A percentile compares a stretch with the other conserved stretches of the same genome.
These are phyloP conservation scores for Linum usitatissimum DNA, from an alignment of 345 rosid genomes.

Conservation along the genomic window DNA sequence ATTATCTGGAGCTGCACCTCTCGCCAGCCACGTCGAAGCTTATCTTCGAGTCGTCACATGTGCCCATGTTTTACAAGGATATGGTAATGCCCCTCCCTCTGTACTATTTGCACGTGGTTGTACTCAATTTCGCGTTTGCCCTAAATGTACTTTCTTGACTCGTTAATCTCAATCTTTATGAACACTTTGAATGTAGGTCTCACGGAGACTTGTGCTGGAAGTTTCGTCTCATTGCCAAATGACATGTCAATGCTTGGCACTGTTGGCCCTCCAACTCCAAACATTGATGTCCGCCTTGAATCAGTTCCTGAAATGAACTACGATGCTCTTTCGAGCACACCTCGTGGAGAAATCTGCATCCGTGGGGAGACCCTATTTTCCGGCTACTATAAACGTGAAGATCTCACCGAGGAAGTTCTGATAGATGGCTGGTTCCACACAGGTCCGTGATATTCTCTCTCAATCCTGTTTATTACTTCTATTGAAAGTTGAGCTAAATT, in stretches of 20 bases:
- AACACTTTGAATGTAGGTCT: conserved; percentile 40
- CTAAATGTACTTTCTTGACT: not conserved
- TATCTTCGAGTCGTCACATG: conserved; percentile 92
- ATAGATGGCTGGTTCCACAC: conserved; percentile 96
- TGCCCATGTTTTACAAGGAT: conserved; percentile 96
- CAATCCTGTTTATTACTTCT: not conserved
- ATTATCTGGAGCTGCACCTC: conserved; percentile 95
- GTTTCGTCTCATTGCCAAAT: conserved; percentile 85
- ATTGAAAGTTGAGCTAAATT: too few species aligned
- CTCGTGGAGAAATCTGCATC: conserved; percentile 84
- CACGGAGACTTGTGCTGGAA: conserved; percentile 93
- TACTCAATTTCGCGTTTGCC: not conserved
- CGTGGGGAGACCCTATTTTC: conserved; percentile 68
- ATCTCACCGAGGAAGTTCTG: conserved; percentile 73
- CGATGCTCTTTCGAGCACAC: conserved; percentile 68
- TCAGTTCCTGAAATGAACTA: conserved; percentile 96
- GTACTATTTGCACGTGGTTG: too few species aligned
- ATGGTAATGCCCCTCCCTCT: conserved; percentile 35
- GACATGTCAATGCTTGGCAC: conserved; percentile 71
- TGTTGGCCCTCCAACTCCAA: conserved; percentile 96
- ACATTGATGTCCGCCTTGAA: conserved; percentile 77
- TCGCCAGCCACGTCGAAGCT: conserved; percentile 72
- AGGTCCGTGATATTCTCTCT: conserved; percentile 28
- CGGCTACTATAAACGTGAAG: conserved; percentile 89
- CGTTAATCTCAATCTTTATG: conserved; percentile 4